A percentile compares a stretch with the other conserved stretches of the same genome.
Conservation (phyloP, 495 filamentous ascomycete genomes). For the Daldinia vernicosa region DNA sequence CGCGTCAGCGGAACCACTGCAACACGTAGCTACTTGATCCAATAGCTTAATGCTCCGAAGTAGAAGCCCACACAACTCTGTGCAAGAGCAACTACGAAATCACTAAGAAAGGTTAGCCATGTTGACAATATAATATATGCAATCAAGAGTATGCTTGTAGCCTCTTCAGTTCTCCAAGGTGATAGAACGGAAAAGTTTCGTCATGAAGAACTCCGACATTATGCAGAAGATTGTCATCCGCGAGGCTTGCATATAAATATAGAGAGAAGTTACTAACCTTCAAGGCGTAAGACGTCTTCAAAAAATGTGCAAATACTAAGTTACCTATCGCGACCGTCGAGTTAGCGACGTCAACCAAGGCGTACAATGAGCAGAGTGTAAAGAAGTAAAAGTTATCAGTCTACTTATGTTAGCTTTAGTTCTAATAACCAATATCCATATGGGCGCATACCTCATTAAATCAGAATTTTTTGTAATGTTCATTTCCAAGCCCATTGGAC, state of each 20-base stretch:
- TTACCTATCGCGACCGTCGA: constrained; percentile 46
- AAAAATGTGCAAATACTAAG: not conserved
- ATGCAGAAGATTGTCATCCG: constrained; percentile 83
- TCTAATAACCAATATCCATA: not conserved
- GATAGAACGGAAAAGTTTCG: constrained; percentile 68
- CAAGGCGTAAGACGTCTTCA: not conserved
- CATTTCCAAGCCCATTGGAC: constrained; percentile 71
- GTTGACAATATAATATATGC: not conserved
- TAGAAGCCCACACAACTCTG: not conserved
- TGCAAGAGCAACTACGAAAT: not conserved
- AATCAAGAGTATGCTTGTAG: constrained; percentile 29
- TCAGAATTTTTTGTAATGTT: constrained; percentile 92
- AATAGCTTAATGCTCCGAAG: not conserved
- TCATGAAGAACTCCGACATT: constrained; percentile 78
- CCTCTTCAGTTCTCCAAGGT: constrained; percentile 94
- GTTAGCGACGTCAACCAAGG: constrained; percentile 35
- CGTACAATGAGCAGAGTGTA: constrained; percentile 1
- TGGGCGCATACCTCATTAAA: constrained; percentile 88
- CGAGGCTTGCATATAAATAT: constrained; percentile 57
- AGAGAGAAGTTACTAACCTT: constrained; percentile 27
- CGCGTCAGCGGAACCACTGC: not conserved
- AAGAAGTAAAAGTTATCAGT: constrained; percentile 42
- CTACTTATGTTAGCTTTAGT: constrained; percentile 54
- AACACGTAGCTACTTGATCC: not conserved
- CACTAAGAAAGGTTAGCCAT: constrained; percentile 12